Base-by-base conservation (phyloP, 2,329 filamentous ascomycete genomes). In the Cordyceps cicadae region DNA sequence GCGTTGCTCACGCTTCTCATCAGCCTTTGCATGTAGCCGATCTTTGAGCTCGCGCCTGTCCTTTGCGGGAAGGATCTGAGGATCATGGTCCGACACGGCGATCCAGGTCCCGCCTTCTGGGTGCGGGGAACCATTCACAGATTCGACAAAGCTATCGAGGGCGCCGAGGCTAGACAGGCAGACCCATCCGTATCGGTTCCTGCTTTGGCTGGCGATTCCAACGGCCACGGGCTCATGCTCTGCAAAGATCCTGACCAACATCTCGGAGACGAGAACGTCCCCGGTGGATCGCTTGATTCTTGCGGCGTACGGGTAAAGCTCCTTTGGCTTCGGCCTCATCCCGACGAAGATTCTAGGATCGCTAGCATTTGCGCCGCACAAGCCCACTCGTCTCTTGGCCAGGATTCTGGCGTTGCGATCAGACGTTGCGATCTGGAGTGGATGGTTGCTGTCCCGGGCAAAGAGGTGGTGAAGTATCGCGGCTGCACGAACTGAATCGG, bases 1-100 rank as follows among this genome's bases (percentile, higher is more conserved):
- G 32, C 56, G 48, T n/a, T 59, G 34, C n/a, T 59, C 26, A 12
- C 49, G 57, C 39, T 59, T 59, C 39, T 59, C 57, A 15, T 53
- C 39, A 3, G 49, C 57, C 11, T 37, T 45, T 8, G 49, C 11
- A 17, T 59, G 57, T 24, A 59, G 19, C 19, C 57, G 32, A 8
- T 53, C 57, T 39, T 48, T 48, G 2, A 59, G 43, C 41, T 54
- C 26, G 17, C 39, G 37, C 39, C 52, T n/a, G 29, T 59, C n/a
- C 4, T 59, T 46, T 3, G 57, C 49, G 9, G 57, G 39, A 2
- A 54, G 21, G 9, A 53, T 39, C 5, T 59, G 26, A n/a, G 57
- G 26, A 39, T 59, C 57, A 15, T 53, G 54, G n/a, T 29, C 39
- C 2, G 49, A 59, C 5, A 54, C 39, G 7, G n/a, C 41, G 0